Percentiles rank a stretch among this genome's conserved stretches.
Conservation (phyloP, 805 yeast genomes). For the Candida morakotiae region DNA sequence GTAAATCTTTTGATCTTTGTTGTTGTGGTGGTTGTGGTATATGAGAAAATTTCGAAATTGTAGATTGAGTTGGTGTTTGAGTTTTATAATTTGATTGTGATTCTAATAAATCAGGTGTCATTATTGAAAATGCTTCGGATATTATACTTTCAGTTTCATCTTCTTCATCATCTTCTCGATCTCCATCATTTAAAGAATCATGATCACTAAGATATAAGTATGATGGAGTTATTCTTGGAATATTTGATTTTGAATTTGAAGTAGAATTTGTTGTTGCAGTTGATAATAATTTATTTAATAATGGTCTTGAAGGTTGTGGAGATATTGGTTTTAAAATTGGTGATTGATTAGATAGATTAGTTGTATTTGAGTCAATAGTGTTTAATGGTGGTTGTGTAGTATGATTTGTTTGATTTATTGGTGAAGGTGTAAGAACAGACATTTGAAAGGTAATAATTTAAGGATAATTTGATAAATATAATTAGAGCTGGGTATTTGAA, state of each 20-base stretch:
- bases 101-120: conserved; percentile 1
- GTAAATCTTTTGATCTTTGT: background rate
- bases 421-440: background rate
- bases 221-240: conserved; percentile 7
- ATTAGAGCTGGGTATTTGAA: too few species aligned
- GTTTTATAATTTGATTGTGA: background rate
- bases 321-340: conserved; percentile 2
- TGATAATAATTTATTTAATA: background rate
- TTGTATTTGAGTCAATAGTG: background rate
- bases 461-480: too few species aligned
- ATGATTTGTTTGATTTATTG: background rate
- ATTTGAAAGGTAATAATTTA: too few species aligned
- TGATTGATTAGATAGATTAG: background rate
- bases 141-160: conserved; percentile 5
- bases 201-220: too few species aligned
- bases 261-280: background rate
- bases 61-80: background rate
- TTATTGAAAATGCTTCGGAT: conserved; percentile 3
- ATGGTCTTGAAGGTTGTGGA: conserved; percentile 7
- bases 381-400: background rate
- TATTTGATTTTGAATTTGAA: background rate
- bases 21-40: background rate
- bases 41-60: background rate
- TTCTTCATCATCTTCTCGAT: background rate
- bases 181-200: too few species aligned